Evolutionary conservation across 2,329 filamentous ascomycete species (phyloP).

Genomic region (Polytolypa hystricis): DNA sequence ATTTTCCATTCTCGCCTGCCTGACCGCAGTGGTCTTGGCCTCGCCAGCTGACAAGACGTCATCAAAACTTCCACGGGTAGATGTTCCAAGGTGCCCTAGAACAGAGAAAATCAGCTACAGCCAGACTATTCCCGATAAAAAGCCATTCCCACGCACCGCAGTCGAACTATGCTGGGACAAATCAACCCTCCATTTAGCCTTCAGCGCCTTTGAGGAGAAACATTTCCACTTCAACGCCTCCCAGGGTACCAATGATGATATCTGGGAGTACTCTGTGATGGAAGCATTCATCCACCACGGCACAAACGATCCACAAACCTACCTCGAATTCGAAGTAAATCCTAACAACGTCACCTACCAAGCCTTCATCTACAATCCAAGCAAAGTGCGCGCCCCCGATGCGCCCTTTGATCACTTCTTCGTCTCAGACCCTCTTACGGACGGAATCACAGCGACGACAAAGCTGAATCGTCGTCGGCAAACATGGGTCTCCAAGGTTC

Average conservation of each 20-base stretch:
- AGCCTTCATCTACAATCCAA: constrained; percentile 42
- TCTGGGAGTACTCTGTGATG: constrained; percentile 43
- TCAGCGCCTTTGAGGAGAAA: constrained; percentile 37
- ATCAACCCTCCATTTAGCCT: constrained; percentile 30
- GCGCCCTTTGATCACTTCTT: constrained; percentile 37
- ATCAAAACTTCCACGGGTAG: background rate
- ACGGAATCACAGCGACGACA: constrained; percentile 35
- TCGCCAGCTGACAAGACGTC: no score
- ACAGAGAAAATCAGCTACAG: constrained; percentile 11
- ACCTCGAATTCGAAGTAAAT: constrained; percentile 42
- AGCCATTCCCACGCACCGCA: constrained; percentile 34
- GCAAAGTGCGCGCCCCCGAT: constrained; percentile 32
- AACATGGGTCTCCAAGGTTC: constrained; percentile 33
- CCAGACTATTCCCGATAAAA: constrained; percentile 33
- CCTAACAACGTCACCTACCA: constrained; percentile 44
- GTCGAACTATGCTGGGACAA: constrained; percentile 40
- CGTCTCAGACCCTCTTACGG: constrained; percentile 29
- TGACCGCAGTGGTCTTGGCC: no score
- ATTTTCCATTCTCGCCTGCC: no score
- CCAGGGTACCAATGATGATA: constrained; percentile 34
- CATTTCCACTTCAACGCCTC: constrained; percentile 36
- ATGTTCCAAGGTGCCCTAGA: constrained; percentile 9
- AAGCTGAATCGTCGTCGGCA: constrained; percentile 24
- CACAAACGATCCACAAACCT: constrained; percentile 37
- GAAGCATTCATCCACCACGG: constrained; percentile 40